phyloP scores from a whole-genome alignment of 352 stramenopile genomes.

The Globisporangium ultimum region DNA sequence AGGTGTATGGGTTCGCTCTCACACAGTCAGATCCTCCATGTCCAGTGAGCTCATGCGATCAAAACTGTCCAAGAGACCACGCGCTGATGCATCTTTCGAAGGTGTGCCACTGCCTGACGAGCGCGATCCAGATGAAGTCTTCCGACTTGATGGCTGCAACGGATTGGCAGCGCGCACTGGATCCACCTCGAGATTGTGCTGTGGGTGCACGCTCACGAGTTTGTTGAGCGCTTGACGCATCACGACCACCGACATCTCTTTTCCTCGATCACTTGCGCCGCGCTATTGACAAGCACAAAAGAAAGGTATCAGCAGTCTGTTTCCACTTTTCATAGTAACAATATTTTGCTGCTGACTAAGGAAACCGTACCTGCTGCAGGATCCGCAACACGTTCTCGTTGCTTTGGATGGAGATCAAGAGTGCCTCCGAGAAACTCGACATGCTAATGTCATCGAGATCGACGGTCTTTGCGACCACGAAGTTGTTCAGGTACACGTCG shows the following conservation, averaged over 20 bases:
- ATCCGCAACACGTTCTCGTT: slow-evolving; percentile 81
- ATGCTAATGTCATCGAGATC: slow-evolving; percentile 71
- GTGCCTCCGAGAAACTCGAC: slow-evolving; percentile 67
- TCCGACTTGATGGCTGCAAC: slow-evolving; percentile 21
- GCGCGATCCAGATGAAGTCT: slow-evolving; percentile 10
- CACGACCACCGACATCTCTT: slow-evolving; percentile 52
- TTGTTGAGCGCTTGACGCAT: slow-evolving; percentile 79
- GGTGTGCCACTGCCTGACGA: slow-evolving; percentile 12
- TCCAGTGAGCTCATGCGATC: slow-evolving; percentile 20
- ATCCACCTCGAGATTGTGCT: slow-evolving; percentile 75
- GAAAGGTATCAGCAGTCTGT: too few species aligned
- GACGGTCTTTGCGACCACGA: slow-evolving; percentile 52
- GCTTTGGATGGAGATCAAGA: slow-evolving; percentile 82
- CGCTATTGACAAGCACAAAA: slow-evolving; percentile 20
- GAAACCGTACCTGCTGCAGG: slow-evolving; percentile 44
- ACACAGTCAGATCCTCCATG: slow-evolving; percentile 26
- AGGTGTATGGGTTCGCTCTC: background rate
- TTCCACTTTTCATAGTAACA: background rate
- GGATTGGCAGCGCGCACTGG: slow-evolving; percentile 10
- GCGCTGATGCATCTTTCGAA: slow-evolving; percentile 1
- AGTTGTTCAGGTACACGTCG: slow-evolving; percentile 83
- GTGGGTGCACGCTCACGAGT: slow-evolving; percentile 65
- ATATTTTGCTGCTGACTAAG: background rate
- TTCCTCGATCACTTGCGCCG: slow-evolving; percentile 49
- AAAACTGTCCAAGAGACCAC: slow-evolving; percentile 13